Base-by-base conservation (phyloP, 2,329 filamentous ascomycete species). In the Cercospora sesami region DNA sequence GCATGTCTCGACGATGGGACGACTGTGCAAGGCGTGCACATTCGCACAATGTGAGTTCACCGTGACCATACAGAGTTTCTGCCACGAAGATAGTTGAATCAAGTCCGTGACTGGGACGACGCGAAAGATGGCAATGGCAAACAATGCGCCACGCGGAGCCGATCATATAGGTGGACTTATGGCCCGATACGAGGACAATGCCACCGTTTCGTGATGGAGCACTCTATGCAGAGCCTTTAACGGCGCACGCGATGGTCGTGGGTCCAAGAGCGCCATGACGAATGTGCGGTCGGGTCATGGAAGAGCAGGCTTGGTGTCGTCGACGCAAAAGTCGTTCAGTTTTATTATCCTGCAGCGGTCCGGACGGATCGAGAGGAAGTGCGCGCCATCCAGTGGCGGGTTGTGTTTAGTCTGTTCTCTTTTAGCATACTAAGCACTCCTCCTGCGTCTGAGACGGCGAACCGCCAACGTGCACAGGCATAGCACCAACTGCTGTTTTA, bases 391-490 rank as follows among this genome's bases (percentile, higher is more conserved):
- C 36, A n/a, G 36, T n/a, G 36, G 36, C 36, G 16, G n/a, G 7
- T 4, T n/a, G 53, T 36, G 14, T 30, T 21, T 28, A 45, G 62
- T 58, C 30, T 57, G 23, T 57, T 45, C 48, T 28, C 62, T 42
- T 64, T 64, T 42, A 42, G 48, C 33, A 26, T 30, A 26, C 42
- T 39, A 26, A 23, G 39, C 30, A 55, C 61, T 53, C 48, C 62
- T 64, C 62, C 62, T 64, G 62, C 62, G 48, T 64, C 62, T 61
- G 62, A 64, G 62, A 64, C 62, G 62, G 62, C 62, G 62, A 64
- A 51, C 30, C 62, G 62, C 62, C 62, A 63, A 39, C 42, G 48
- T 33, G 62, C 62, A 64, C 62, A 64, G 62, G 62, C 62, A 64
- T 64, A 64, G 31, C 28, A 57, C 28, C 45, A 64, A 64, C 28